phyloP scores from a whole-genome alignment of 805 yeast species.

The Saturnispora bothae region DNA sequence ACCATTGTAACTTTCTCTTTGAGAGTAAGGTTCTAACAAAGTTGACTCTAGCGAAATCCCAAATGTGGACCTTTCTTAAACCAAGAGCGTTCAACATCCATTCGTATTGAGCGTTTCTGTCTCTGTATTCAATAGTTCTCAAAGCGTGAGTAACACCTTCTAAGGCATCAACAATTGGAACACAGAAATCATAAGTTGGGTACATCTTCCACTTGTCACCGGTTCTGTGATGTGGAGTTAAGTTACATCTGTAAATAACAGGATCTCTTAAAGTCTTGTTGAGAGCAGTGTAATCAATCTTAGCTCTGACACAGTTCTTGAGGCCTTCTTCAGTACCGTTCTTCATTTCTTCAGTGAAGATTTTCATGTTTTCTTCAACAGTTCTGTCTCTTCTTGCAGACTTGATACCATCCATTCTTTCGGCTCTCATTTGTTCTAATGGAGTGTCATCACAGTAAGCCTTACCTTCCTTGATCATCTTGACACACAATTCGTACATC shows the following conservation, averaged over 20 bases:
- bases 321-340: slow-evolving; percentile 89
- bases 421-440: slow-evolving; percentile 91
- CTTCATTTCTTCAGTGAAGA: slow-evolving; percentile 87
- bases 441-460: slow-evolving; percentile 98
- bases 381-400: slow-evolving; percentile 86
- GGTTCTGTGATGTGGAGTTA: slow-evolving; percentile 97
- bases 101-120: slow-evolving; percentile 95
- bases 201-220: slow-evolving; percentile 90
- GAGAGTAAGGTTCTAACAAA: slow-evolving; percentile 91
- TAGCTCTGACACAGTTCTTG: slow-evolving; percentile 91
- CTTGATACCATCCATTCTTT: slow-evolving; percentile 95
- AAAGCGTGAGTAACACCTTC: slow-evolving; percentile 98
- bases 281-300: slow-evolving; percentile 80
- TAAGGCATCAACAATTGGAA: slow-evolving; percentile 86
- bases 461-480: slow-evolving; percentile 87
- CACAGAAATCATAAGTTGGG: slow-evolving; percentile 99
- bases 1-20: slow-evolving; percentile 98
- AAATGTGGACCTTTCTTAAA: slow-evolving; percentile 86
- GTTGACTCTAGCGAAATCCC: slow-evolving; percentile 98
- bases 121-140: slow-evolving; percentile 97
- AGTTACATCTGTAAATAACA: slow-evolving; percentile 92
- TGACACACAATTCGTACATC: slow-evolving; percentile 80
- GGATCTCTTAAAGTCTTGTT: slow-evolving; percentile 98
- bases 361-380: slow-evolving; percentile 80
- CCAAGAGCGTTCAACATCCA: slow-evolving; percentile 82